Evolutionary conservation across 805 yeast species (phyloP).

Genomic region (Kodamaea leandrae): DNA sequence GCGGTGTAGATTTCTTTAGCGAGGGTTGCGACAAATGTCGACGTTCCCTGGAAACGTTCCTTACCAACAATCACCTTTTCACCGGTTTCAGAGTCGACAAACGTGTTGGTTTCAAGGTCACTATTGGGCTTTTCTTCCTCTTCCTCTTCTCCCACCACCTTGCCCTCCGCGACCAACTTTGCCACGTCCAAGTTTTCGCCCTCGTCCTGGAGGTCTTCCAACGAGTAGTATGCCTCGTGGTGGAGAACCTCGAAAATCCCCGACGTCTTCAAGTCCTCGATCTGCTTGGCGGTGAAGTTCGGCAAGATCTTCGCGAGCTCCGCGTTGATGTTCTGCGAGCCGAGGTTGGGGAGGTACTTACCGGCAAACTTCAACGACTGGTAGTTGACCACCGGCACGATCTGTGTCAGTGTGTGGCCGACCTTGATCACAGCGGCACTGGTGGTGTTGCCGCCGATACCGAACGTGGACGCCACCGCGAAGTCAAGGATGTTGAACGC

Average conservation of each 20-base stretch:
- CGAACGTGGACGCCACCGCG: slow-evolving; percentile 68
- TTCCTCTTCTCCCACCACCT: slow-evolving; percentile 33
- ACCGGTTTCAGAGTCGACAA: slow-evolving; percentile 57
- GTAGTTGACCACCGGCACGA: slow-evolving; percentile 77
- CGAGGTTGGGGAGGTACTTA: slow-evolving; percentile 45
- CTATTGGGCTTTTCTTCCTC: slow-evolving; percentile 51
- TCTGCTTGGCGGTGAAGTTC: slow-evolving; percentile 50
- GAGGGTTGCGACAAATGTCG: slow-evolving; percentile 53
- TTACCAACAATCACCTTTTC: slow-evolving; percentile 70
- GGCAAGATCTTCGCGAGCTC: slow-evolving; percentile 57
- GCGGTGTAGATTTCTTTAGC: slow-evolving; percentile 53
- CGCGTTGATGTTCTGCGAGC: slow-evolving; percentile 65
- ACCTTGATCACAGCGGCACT: slow-evolving; percentile 77
- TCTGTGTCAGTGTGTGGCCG: slow-evolving; percentile 72
- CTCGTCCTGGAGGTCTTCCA: slow-evolving; percentile 51
- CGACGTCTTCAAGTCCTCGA: slow-evolving; percentile 73
- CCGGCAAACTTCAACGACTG: slow-evolving; percentile 58
- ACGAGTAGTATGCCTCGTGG: slow-evolving; percentile 60
- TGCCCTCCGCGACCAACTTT: slow-evolving; percentile 76
- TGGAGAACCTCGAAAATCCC: slow-evolving; percentile 78
- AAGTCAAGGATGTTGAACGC: slow-evolving; percentile 70
- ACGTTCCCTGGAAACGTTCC: slow-evolving; percentile 83
- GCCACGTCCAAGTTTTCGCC: slow-evolving; percentile 79
- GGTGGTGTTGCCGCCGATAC: slow-evolving; percentile 57
- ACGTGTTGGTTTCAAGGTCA: slow-evolving; percentile 71